Conservation (phyloP, 2,329 filamentous ascomycete genomes). For the Chaetomium sp. region DNA sequence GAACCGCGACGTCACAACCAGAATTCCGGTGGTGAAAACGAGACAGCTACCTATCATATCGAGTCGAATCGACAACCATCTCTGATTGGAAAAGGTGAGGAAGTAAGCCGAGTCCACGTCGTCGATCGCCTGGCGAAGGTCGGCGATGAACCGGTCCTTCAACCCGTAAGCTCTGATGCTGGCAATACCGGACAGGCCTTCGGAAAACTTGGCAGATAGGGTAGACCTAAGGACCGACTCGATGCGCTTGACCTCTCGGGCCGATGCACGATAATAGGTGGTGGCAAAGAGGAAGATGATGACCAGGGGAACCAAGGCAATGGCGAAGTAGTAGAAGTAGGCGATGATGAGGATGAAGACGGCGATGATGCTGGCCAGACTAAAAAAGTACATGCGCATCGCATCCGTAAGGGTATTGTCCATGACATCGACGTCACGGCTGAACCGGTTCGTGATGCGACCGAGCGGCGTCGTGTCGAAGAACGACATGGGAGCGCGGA, state of each 20-base stretch:
- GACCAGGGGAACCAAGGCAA: slow-evolving; percentile 65
- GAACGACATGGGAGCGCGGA: slow-evolving; percentile 80
- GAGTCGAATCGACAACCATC: slow-evolving; percentile 85
- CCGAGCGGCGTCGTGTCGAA: slow-evolving; percentile 97
- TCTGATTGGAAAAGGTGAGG: slow-evolving; percentile 91
- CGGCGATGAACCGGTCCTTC: slow-evolving; percentile 69
- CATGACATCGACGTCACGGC: slow-evolving; percentile 93
- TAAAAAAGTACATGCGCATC: slow-evolving; percentile 90
- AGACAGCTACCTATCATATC: slow-evolving; percentile 82
- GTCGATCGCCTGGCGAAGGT: slow-evolving; percentile 75
- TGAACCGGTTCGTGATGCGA: slow-evolving; percentile 94
- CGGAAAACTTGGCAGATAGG: slow-evolving; percentile 89
- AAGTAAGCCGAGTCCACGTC: slow-evolving; percentile 95
- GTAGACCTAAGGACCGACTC: slow-evolving; percentile 84
- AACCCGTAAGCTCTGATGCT: slow-evolving; percentile 90
- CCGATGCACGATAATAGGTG: slow-evolving; percentile 86
- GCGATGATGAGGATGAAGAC: slow-evolving; percentile 90
- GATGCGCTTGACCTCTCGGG: slow-evolving; percentile 91
- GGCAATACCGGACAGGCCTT: slow-evolving; percentile 80
- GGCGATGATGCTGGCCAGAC: slow-evolving; percentile 75
- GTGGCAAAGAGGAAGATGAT: slow-evolving; percentile 79
- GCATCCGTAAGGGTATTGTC: slow-evolving; percentile 89
- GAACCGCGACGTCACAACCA: slow-evolving; percentile 91
- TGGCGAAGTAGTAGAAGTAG: slow-evolving; percentile 87
- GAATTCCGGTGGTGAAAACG: slow-evolving; percentile 83